Percentiles rank a stretch among this genome's conserved stretches.
Evolutionary conservation across 2,329 filamentous ascomycete species (phyloP).

Genomic region (Ustulina deusta): DNA sequence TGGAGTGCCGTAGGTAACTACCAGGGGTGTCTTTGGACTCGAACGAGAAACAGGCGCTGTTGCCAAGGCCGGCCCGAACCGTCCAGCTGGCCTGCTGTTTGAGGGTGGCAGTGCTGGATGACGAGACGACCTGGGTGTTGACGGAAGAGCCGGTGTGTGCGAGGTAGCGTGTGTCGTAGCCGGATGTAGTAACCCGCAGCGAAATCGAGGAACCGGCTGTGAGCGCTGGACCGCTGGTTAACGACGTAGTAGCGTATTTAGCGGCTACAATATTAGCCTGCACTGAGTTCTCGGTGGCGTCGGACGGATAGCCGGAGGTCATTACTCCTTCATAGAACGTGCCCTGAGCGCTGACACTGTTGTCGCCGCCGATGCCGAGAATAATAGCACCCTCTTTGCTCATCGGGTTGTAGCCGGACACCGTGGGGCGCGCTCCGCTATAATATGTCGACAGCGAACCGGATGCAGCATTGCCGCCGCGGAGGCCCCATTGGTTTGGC

Average conservation of each 20-base stretch:
- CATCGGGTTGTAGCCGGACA: constrained; percentile 71
- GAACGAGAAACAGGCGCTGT: constrained; percentile 70
- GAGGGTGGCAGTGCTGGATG: constrained; percentile 61
- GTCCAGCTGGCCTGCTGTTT: constrained; percentile 66
- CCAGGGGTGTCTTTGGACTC: constrained; percentile 69
- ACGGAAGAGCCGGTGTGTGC: constrained; percentile 64
- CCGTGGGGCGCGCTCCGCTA: constrained; percentile 64
- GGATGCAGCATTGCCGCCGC: constrained; percentile 66
- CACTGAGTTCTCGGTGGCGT: constrained; percentile 68
- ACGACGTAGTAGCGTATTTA: constrained; percentile 61
- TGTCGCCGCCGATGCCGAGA: constrained; percentile 78
- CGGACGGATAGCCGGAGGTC: constrained; percentile 71
- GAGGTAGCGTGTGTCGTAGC: constrained; percentile 66
- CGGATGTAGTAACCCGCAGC: constrained; percentile 65
- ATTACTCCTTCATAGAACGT: constrained; percentile 76
- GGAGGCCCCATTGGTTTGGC: constrained; percentile 68
- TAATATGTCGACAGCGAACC: constrained; percentile 70
- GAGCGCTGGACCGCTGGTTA: constrained; percentile 62
- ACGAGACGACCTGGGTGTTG: constrained; percentile 67
- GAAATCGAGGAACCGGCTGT: constrained; percentile 64
- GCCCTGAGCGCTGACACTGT: constrained; percentile 68
- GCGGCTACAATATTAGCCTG: constrained; percentile 72
- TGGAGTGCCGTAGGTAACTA: constrained; percentile 67
- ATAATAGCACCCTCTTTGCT: constrained; percentile 73
- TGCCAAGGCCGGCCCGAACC: constrained; percentile 66